phyloP scores from a whole-genome alignment of 805 yeast species.

The Hanseniaspora thailandica region DNA sequence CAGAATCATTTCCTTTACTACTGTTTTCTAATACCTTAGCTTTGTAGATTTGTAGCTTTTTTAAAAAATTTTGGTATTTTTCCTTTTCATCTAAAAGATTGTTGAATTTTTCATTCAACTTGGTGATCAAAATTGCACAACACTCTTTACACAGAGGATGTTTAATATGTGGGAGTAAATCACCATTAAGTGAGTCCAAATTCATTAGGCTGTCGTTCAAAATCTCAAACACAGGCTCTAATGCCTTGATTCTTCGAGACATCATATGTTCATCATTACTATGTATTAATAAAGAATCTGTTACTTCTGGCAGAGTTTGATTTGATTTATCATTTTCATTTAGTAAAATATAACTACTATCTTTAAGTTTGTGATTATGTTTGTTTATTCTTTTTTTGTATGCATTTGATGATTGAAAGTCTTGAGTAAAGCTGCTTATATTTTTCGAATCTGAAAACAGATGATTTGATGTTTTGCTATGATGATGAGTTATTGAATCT shows the following conservation, averaged over 20 bases:
- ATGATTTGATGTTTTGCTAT: neutral
- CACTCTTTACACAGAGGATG: slow-evolving; percentile 86
- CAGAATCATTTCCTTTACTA: slow-evolving; percentile 21
- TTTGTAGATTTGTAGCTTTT: slow-evolving; percentile 50
- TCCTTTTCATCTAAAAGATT: slow-evolving; percentile 69
- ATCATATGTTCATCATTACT: neutral
- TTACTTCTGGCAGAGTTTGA: neutral
- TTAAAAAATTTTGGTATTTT: slow-evolving; percentile 58
- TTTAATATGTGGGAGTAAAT: slow-evolving; percentile 58
- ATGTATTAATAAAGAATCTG: neutral
- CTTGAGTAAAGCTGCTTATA: neutral
- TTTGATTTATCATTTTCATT: neutral
- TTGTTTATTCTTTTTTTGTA: slow-evolving; percentile 3
- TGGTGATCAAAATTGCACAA: slow-evolving; percentile 51
- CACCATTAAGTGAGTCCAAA: neutral
- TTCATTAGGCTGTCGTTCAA: slow-evolving; percentile 33
- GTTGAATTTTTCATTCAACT: slow-evolving; percentile 58
- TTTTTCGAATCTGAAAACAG: neutral
- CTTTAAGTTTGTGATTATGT: neutral
- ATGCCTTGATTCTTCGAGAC: slow-evolving; percentile 39
- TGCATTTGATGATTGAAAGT: neutral
- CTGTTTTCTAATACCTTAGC: slow-evolving; percentile 28
- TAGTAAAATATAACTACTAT: neutral
- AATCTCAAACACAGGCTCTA: slow-evolving; percentile 58
- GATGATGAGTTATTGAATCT: slow-evolving; percentile 3